These are phyloP conservation scores for Kregervanrija pseudodelftensis DNA, from an alignment of 805 yeast genomes.

Conservation along the genomic window DNA sequence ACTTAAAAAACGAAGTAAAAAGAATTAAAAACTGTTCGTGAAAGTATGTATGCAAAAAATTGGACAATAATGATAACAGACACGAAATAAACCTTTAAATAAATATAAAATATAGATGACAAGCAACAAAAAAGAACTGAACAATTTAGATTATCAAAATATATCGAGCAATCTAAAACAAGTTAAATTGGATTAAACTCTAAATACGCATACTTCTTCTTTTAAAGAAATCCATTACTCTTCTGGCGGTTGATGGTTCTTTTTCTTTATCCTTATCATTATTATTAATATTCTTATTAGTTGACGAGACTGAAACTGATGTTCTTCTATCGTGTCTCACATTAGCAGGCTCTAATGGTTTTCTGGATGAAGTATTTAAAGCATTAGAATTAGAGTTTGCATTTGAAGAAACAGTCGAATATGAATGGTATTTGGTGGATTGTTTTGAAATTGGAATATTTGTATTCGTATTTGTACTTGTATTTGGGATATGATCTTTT, in stretches of 20 bases:
- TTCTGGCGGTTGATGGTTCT: constrained; percentile 69
- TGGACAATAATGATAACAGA: no score
- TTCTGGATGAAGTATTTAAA: not conserved
- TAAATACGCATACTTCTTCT: constrained; percentile 45
- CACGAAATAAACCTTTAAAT: no score
- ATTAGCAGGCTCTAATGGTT: constrained; percentile 13
- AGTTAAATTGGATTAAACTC: not conserved
- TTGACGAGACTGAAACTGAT: not conserved
- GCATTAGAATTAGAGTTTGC: no score
- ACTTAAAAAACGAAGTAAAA: no score
- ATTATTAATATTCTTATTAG: not conserved
- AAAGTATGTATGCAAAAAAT: no score
- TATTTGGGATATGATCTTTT: no score
- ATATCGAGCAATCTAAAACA: not conserved
- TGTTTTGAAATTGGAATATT: no score
- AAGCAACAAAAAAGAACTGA: not conserved
- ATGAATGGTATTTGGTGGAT: no score
- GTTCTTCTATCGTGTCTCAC: constrained; percentile 4
- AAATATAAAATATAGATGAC: no score
- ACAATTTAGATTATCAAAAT: not conserved
- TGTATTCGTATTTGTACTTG: no score
- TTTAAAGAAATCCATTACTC: constrained; percentile 72
- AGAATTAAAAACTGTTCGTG: no score
- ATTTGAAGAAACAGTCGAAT: no score
- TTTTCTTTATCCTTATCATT: constrained; percentile 29